phyloP scores from a whole-genome alignment of 768 basidiomycete species.

The Dioszegia crocea region DNA sequence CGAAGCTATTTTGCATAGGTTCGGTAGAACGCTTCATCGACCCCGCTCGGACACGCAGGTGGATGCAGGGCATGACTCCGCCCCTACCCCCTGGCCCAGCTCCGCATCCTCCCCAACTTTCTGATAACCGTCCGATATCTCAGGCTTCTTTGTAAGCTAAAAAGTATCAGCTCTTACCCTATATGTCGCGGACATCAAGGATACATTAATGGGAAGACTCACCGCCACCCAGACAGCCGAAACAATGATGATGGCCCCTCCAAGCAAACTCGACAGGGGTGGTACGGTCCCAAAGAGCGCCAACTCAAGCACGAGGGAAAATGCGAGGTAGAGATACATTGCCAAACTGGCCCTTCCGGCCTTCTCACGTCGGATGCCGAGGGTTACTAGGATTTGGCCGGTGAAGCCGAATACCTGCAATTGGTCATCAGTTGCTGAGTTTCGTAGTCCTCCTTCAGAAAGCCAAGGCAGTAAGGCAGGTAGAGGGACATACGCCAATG shows the following conservation, averaged over 20 bases:
- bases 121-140: too few species aligned
- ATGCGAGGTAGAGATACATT: slow-evolving; percentile 64
- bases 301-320: slow-evolving; percentile 63
- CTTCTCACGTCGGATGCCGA: slow-evolving; percentile 64
- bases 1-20: too few species aligned
- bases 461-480: not conserved
- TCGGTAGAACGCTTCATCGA: too few species aligned
- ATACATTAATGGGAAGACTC: slow-evolving; percentile 27
- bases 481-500: slow-evolving; percentile 41
- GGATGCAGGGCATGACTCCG: too few species aligned
- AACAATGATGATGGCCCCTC: slow-evolving; percentile 62
- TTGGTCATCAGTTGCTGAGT: not conserved
- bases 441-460: not conserved
- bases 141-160: too few species aligned
- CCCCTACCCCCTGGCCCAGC: too few species aligned
- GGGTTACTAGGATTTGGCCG: slow-evolving; percentile 58
- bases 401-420: slow-evolving; percentile 49
- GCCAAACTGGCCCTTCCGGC: slow-evolving; percentile 63
- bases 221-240: slow-evolving; percentile 67
- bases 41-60: too few species aligned
- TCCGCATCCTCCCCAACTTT: too few species aligned
- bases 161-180: too few species aligned
- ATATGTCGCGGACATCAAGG: too few species aligned
- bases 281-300: slow-evolving; percentile 63
- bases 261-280: slow-evolving; percentile 59